A percentile compares a stretch with the other conserved stretches of the same genome.
phyloP scores from a whole-genome alignment of 441 rosid genomes.

The Adansonia rubrostipa region DNA sequence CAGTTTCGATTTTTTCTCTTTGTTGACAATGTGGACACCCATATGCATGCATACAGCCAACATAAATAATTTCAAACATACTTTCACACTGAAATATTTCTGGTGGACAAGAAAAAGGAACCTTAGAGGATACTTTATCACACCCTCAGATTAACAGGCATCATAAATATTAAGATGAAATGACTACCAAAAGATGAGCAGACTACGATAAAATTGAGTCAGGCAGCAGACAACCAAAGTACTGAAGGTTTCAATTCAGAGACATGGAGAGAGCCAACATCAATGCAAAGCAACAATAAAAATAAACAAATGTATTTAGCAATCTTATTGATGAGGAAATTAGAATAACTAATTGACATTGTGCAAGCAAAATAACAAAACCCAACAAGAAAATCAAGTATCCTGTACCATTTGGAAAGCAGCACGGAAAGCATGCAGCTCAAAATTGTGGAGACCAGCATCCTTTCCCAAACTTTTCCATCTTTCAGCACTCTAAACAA shows the following conservation, averaged over 20 bases:
- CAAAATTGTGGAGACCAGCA: slow-evolving; percentile 81
- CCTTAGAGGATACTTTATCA: not conserved
- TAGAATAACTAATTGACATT: not conserved
- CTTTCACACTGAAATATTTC: not conserved
- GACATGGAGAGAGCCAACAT: not conserved
- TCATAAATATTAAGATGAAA: not conserved
- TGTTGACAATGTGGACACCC: too few species aligned
- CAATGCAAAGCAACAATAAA: not conserved
- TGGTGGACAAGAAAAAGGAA: not conserved
- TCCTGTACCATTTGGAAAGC: slow-evolving; percentile 80
- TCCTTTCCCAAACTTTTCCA: slow-evolving; percentile 75
- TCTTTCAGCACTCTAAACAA: slow-evolving; percentile 88
- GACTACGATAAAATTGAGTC: not conserved
- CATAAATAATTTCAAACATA: not conserved
- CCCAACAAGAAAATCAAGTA: slow-evolving; percentile 23
- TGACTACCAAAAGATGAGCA: not conserved
- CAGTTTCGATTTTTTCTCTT: too few species aligned
- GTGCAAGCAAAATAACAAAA: slow-evolving; percentile 1
- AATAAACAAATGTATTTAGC: too few species aligned
- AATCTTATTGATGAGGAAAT: not conserved
- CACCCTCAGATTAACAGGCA: not conserved
- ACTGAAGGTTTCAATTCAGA: not conserved
- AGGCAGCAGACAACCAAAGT: not conserved
- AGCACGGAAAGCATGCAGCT: slow-evolving; percentile 88
- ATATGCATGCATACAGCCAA: too few species aligned